Evolutionary conservation across 768 basidiomycete genomes (phyloP).

Genomic region (Amanita brunnescens): DNA sequence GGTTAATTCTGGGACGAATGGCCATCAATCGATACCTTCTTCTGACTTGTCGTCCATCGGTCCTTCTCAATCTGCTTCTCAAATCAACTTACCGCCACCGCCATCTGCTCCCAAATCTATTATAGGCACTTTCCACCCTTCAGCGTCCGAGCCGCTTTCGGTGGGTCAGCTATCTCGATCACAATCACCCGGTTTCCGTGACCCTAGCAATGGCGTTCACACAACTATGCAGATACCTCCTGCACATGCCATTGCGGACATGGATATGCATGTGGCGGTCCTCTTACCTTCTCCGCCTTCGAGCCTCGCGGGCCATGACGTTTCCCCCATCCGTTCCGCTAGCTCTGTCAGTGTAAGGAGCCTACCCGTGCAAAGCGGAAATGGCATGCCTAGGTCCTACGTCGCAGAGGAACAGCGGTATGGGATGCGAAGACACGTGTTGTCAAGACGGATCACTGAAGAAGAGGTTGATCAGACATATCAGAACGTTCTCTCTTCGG

Average conservation of each 20-base stretch:
- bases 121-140: background rate
- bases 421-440: constrained; percentile 14
- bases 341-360: constrained; percentile 5
- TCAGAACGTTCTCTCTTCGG: background rate
- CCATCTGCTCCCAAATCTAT: constrained; percentile 1
- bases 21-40: constrained; percentile 20
- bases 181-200: background rate
- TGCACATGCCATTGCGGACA: constrained; percentile 41
- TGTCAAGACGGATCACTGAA: constrained; percentile 26
- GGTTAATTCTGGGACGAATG: background rate
- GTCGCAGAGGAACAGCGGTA: background rate
- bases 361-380: constrained; percentile 3
- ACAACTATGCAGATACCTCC: constrained; percentile 32
- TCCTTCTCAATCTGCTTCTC: constrained; percentile 73
- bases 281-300: constrained; percentile 5
- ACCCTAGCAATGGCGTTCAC: constrained; percentile 4
- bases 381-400: background rate
- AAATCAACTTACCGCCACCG: constrained; percentile 26
- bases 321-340: background rate
- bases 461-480: constrained; percentile 18
- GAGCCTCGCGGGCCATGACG: constrained; percentile 2
- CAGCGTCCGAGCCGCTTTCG: background rate
- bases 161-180: constrained; percentile 2
- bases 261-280: constrained; percentile 20
- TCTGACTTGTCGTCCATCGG: constrained; percentile 60